Evolutionary conservation across 1,284 basidiomycete genomes (phyloP), one percentile per base, ranked within the genome.

Genomic region (Apiotrichum domesticum): DNA sequence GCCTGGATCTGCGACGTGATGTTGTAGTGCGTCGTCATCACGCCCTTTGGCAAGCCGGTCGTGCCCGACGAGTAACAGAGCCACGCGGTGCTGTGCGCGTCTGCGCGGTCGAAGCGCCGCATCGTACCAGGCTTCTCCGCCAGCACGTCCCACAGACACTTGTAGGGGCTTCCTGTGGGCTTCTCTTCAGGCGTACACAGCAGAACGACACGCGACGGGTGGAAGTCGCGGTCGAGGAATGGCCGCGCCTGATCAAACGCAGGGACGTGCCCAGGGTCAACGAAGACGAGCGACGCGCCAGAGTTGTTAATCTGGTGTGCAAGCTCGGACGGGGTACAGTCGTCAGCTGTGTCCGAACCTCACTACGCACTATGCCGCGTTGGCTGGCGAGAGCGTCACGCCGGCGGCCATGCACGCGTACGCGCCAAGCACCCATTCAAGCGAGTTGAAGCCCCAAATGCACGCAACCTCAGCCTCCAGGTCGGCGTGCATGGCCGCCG

Each of bases 21-120:
- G 62, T 88, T 88, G 57, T 79, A 79, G 71, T 88, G 86, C 0
- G 84, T 86, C 0, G 85, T 85, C 64, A 74, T 72, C n/a, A 77
- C 76, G 39, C 76, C 76, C 60, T 77, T 76, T 15, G 69, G 70
- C n/a, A 69, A 48, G 0, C 76, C 76, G 0, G 75, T 77, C 3
- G 85, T 87, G 6, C 85, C 85, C 56, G 84, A 85, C n/a, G 79
- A 80, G 66, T 87, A 87, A 61, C 85, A 87, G 34, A 88, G 70
- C 64, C 55, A 59, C 1, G 57, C 55, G 13, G 55, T 51, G 15
- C 48, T 47, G 10, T 46, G 8, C 2, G 54, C 52, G 11, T 35
- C 37, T 13, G 37, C 50, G 10, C 53, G 49, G 41, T 62, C 55
- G n/a, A 62, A 58, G 34, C 42, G 37, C 49, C 56, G 52, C 5